These are phyloP conservation scores for Exophiala xenobiotica DNA, from an alignment of 2,329 filamentous ascomycete species.

Conservation along the genomic window DNA sequence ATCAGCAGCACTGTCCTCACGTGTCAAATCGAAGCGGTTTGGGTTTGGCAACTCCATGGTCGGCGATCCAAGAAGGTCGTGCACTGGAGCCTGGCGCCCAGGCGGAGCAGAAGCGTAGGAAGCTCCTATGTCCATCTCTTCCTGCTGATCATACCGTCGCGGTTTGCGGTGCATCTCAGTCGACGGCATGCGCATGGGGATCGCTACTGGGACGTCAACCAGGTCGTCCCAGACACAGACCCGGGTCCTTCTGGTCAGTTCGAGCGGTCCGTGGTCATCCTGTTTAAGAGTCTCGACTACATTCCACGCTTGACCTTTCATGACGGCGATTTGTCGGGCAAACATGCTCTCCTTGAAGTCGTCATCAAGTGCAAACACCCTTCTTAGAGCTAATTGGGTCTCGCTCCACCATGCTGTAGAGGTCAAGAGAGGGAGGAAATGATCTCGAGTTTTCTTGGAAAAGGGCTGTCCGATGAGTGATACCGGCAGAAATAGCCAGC, in stretches of 20 bases:
- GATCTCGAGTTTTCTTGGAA: slow-evolving; percentile 86
- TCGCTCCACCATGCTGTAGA: slow-evolving; percentile 97
- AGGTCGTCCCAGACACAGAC: slow-evolving; percentile 98
- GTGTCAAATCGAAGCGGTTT: slow-evolving; percentile 69
- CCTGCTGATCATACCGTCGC: slow-evolving; percentile 50
- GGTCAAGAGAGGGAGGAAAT: slow-evolving; percentile 93
- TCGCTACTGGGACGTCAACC: slow-evolving; percentile 91
- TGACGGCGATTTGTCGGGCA: slow-evolving; percentile 94
- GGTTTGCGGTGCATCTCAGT: slow-evolving; percentile 73
- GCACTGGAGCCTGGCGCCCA: slow-evolving; percentile 42
- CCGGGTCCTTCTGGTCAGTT: slow-evolving; percentile 83
- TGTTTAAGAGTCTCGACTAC: slow-evolving; percentile 96
- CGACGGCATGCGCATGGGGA: slow-evolving; percentile 81
- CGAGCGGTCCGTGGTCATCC: slow-evolving; percentile 85
- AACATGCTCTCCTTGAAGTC: slow-evolving; percentile 99
- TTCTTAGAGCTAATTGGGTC: slow-evolving; percentile 80
- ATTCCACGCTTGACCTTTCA: slow-evolving; percentile 99
- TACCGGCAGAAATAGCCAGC: slow-evolving; percentile 96
- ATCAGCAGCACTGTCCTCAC: slow-evolving; percentile 40
- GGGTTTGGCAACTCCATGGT: slow-evolving; percentile 67
- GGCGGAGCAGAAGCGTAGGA: slow-evolving; percentile 58
- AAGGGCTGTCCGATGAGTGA: slow-evolving; percentile 95
- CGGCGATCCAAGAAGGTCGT: slow-evolving; percentile 67
- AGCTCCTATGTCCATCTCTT: slow-evolving; percentile 89
- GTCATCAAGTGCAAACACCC: slow-evolving; percentile 84